Percentiles rank a stretch among this genome's conserved stretches.
Evolutionary conservation across 148 eudicot genomes (phyloP).

Genomic region (Heliosperma pusillum): DNA sequence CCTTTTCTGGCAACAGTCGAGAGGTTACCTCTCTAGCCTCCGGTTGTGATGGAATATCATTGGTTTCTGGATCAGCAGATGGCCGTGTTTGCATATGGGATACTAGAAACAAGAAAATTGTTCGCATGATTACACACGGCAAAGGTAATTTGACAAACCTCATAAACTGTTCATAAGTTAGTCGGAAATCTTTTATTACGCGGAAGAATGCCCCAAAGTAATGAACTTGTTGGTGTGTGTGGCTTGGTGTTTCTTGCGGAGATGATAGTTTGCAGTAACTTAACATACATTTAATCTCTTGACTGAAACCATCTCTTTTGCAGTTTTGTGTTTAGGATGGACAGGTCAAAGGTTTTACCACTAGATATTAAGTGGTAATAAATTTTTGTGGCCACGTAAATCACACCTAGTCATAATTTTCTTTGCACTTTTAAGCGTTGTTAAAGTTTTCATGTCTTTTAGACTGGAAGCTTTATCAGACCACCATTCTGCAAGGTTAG

Average conservation of each 20-base stretch:
- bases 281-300: too few species aligned
- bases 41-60: slow-evolving; percentile 59
- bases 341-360: too few species aligned
- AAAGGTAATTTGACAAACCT: slow-evolving; percentile 51
- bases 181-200: not conserved
- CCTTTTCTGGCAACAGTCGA: slow-evolving; percentile 50
- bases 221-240: too few species aligned
- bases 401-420: too few species aligned
- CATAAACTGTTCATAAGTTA: slow-evolving; percentile 6
- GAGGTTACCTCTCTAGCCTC: slow-evolving; percentile 73
- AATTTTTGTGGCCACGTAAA: too few species aligned
- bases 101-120: slow-evolving; percentile 59
- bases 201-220: not conserved
- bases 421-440: too few species aligned
- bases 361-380: too few species aligned
- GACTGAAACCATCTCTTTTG: too few species aligned
- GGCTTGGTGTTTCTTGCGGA: too few species aligned
- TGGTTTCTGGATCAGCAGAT: slow-evolving; percentile 87
- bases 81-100: slow-evolving; percentile 90
- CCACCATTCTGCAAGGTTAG: not conserved
- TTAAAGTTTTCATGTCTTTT: not conserved
- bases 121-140: slow-evolving; percentile 68
- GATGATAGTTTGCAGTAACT: too few species aligned
- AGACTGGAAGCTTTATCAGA: not conserved
- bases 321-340: too few species aligned